Evolutionary conservation across 1,284 basidiomycete species (phyloP).

Genomic region (Trichosporon coremiiforme): DNA sequence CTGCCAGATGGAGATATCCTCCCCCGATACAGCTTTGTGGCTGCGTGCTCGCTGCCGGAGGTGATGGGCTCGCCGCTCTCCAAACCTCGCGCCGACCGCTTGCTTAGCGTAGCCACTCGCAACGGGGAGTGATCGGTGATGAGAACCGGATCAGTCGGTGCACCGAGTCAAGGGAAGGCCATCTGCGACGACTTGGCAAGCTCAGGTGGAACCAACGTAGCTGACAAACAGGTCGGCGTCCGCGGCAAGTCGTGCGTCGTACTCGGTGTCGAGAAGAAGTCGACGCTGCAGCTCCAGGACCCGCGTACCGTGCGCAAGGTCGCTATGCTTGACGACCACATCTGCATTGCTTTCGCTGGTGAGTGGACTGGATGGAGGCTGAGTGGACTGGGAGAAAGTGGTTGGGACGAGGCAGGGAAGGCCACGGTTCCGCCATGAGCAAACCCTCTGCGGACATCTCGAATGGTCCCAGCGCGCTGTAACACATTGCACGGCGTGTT

Average conservation of each 20-base stretch:
- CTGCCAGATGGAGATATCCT: too few relatives aligned
- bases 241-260: slow-evolving; percentile 93
- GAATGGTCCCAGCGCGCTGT: too few relatives aligned
- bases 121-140: too few relatives aligned
- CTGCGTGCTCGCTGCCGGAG: not conserved
- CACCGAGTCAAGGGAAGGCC: not conserved
- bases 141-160: too few relatives aligned
- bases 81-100: too few relatives aligned
- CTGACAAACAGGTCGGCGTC: slow-evolving; percentile 76
- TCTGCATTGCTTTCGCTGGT: slow-evolving; percentile 98
- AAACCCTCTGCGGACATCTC: too few relatives aligned
- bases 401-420: not conserved
- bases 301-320: slow-evolving; percentile 97
- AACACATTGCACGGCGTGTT: too few relatives aligned
- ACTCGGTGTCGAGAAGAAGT: slow-evolving; percentile 98
- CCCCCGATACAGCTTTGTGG: not conserved
- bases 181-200: not conserved
- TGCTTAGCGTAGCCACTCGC: too few relatives aligned
- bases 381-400: not conserved
- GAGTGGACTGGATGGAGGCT: slow-evolving; percentile 38
- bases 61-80: too few relatives aligned
- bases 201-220: not conserved
- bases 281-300: slow-evolving; percentile 94
- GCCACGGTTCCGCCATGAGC: too few relatives aligned
- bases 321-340: slow-evolving; percentile 96